phyloP scores from a whole-genome alignment of 2,329 filamentous ascomycete species.

The Monosporascus sp. region DNA sequence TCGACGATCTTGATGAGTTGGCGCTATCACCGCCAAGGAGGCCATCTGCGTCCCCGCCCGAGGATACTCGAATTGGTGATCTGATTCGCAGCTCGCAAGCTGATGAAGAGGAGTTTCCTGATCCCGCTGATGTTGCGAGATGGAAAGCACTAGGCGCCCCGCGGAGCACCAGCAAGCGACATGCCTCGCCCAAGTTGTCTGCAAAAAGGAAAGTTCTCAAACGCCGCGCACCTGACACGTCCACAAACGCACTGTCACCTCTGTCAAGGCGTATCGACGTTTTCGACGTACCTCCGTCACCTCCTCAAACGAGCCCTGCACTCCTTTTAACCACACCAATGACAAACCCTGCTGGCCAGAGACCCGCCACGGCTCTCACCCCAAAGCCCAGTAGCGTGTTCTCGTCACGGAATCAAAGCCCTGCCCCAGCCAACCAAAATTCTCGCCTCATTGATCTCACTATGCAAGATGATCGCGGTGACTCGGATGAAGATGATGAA shows the following conservation, averaged over 20 bases:
- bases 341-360: slow-evolving; percentile 8
- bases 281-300: slow-evolving; percentile 34
- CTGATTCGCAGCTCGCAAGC: slow-evolving; percentile 19
- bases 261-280: slow-evolving; percentile 14
- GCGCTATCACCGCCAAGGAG: slow-evolving; percentile 10
- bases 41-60: slow-evolving; percentile 9
- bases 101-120: slow-evolving; percentile 27
- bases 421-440: slow-evolving; percentile 13
- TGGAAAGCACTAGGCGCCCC: slow-evolving; percentile 16
- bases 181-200: slow-evolving; percentile 20
- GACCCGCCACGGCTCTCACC: slow-evolving; percentile 12
- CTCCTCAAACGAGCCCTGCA: slow-evolving; percentile 32
- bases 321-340: slow-evolving; percentile 17
- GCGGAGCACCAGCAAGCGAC: slow-evolving; percentile 15
- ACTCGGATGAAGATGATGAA: slow-evolving; percentile 8
- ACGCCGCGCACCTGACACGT: slow-evolving; percentile 8
- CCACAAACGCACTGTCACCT: slow-evolving; percentile 8
- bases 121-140: slow-evolving; percentile 23
- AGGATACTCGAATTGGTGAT: neutral
- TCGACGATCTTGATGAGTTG: slow-evolving; percentile 15
- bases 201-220: slow-evolving; percentile 19
- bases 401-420: slow-evolving; percentile 21
- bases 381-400: slow-evolving; percentile 24
- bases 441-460: slow-evolving; percentile 22
- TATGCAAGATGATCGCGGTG: slow-evolving; percentile 10